Percentiles rank a stretch among this genome's conserved stretches.
Evolutionary conservation across 805 yeast genomes (phyloP).

Genomic region (Yarrowia sp.): DNA sequence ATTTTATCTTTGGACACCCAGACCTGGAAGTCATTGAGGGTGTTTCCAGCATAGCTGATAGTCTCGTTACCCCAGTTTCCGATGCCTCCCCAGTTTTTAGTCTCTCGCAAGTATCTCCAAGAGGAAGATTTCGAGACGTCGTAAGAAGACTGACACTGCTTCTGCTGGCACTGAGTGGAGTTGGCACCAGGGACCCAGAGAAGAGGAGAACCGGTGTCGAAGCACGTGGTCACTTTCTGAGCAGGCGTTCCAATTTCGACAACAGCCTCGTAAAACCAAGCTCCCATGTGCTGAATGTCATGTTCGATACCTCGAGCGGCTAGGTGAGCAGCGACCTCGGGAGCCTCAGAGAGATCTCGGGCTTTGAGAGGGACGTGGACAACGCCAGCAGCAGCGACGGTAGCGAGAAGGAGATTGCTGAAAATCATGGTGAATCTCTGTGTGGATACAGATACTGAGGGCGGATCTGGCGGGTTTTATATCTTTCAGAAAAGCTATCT

Average conservation of each 20-base stretch:
- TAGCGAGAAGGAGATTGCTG: conserved; percentile 7
- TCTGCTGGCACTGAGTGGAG: background rate
- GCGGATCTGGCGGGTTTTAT: background rate
- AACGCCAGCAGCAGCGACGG: background rate
- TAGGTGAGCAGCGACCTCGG: background rate
- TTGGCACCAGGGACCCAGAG: conserved; percentile 10
- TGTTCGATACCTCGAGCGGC: background rate
- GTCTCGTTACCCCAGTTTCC: background rate
- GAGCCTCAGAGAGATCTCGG: background rate
- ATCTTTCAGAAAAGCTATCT: background rate
- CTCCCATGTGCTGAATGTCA: background rate
- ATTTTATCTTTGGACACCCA: background rate
- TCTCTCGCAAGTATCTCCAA: background rate
- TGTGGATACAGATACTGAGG: background rate
- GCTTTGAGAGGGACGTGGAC: background rate
- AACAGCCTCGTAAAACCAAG: background rate
- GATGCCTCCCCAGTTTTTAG: background rate
- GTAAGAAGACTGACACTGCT: background rate
- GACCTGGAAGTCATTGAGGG: background rate
- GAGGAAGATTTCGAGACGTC: background rate
- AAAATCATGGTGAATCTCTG: background rate
- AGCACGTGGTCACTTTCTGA: background rate
- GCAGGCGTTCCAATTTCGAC: conserved; percentile 4
- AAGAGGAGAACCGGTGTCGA: conserved; percentile 4
- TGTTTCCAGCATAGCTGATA: background rate